phyloP scores from a whole-genome alignment of 164 flowering plant genomes.

The Cinnamomum micranthum region DNA sequence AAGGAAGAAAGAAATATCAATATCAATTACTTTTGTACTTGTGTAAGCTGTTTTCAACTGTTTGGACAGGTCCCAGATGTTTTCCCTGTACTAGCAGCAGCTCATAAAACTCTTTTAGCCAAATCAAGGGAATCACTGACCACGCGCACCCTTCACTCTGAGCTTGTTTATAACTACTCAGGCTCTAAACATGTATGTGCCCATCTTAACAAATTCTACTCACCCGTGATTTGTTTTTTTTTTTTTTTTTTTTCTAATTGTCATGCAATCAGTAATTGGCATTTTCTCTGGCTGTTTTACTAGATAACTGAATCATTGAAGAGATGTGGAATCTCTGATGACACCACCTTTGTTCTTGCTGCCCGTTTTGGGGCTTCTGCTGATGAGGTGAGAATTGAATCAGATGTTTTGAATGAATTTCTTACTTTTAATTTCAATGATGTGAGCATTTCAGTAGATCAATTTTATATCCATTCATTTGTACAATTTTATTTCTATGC shows the following conservation, averaged over 20 bases:
- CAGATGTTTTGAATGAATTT: too few species aligned
- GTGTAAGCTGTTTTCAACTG: background rate
- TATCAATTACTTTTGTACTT: background rate
- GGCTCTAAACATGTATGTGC: slow-evolving; percentile 85
- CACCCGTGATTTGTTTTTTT: background rate
- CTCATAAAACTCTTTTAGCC: slow-evolving; percentile 77
- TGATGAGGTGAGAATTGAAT: slow-evolving; percentile 56
- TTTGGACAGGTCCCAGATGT: slow-evolving; percentile 71
- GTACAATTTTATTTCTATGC: background rate
- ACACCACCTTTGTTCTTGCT: slow-evolving; percentile 57
- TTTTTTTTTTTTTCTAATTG: background rate
- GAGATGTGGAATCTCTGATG: slow-evolving; percentile 87
- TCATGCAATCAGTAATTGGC: background rate
- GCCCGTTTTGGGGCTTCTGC: slow-evolving; percentile 75
- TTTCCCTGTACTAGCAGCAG: slow-evolving; percentile 92
- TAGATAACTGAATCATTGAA: slow-evolving; percentile 90
- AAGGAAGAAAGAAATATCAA: background rate
- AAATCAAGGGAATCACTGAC: slow-evolving; percentile 72
- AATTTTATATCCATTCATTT: too few species aligned
- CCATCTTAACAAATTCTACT: background rate
- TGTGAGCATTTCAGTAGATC: background rate
- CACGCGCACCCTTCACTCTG: slow-evolving; percentile 87
- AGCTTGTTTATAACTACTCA: slow-evolving; percentile 87
- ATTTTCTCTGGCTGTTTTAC: slow-evolving; percentile 4
- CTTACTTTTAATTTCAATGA: too few species aligned